Conservation (phyloP, 257 asterid species). For the Primulina tabacum region DNA sequence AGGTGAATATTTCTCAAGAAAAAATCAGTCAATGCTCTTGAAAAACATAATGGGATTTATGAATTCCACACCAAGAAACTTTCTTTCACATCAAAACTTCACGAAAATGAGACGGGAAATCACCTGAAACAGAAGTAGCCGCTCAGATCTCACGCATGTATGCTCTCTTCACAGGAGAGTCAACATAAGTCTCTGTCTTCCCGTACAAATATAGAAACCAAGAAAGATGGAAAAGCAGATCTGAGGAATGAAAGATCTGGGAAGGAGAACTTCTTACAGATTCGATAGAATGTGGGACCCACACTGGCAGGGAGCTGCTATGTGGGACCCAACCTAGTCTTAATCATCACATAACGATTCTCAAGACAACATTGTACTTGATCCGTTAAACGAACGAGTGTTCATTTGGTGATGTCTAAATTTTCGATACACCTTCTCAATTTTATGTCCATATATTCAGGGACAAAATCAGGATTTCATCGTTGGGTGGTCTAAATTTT, state of each 20-base stretch:
- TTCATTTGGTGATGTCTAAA: too few relatives aligned
- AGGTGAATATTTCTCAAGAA: constrained; percentile 5
- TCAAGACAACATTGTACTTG: too few relatives aligned
- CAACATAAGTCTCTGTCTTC: constrained; percentile 22
- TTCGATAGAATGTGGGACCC: too few relatives aligned
- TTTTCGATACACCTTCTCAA: too few relatives aligned
- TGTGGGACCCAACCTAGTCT: too few relatives aligned
- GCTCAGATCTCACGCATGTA: constrained; percentile 31
- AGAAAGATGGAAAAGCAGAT: not conserved
- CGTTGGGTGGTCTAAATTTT: too few relatives aligned
- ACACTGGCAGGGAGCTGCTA: too few relatives aligned
- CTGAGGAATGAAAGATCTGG: not conserved
- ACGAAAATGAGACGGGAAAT: constrained; percentile 7
- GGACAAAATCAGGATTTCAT: too few relatives aligned
- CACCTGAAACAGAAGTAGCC: constrained; percentile 29
- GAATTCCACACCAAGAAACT: not conserved
- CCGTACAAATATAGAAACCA: not conserved
- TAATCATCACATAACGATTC: too few relatives aligned
- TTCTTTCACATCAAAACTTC: not conserved
- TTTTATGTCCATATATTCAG: too few relatives aligned
- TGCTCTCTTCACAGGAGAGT: constrained; percentile 11
- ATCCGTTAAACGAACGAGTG: too few relatives aligned
- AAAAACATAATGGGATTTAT: not conserved
- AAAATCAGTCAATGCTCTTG: not conserved
- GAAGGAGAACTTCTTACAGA: too few relatives aligned